These are phyloP conservation scores for Coelastrella sp. DNA, from an alignment of 139 green algal species.

Conservation along the genomic window DNA sequence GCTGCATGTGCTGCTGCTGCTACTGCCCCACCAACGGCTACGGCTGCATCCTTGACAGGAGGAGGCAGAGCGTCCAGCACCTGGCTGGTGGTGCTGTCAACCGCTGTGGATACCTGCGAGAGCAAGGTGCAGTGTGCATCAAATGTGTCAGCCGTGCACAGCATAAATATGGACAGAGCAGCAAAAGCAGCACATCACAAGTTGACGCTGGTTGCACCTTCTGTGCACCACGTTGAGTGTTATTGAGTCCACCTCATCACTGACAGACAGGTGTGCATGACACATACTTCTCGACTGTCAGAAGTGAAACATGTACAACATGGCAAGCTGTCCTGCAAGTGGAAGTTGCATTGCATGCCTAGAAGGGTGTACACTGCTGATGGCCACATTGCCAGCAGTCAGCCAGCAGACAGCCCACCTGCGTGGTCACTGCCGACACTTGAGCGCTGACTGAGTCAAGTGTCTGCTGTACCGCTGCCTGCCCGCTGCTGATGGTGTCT, in stretches of 20 bases:
- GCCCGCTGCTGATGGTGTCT: background rate
- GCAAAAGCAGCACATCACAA: too few relatives aligned
- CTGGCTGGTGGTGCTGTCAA: slow-evolving; percentile 33
- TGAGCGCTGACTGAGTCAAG: slow-evolving; percentile 36
- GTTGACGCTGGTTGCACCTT: too few relatives aligned
- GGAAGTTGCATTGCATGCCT: background rate
- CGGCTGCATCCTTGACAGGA: slow-evolving; percentile 3
- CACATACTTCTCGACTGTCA: background rate
- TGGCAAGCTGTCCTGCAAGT: background rate
- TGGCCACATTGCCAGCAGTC: background rate
- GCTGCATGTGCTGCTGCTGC: background rate
- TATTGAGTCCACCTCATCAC: too few relatives aligned
- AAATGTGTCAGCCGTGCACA: background rate
- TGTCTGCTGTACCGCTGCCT: slow-evolving; percentile 9
- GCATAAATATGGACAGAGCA: background rate
- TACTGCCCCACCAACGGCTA: slow-evolving; percentile 34
- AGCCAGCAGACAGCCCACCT: slow-evolving; percentile 24
- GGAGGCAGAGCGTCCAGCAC: slow-evolving; percentile 15
- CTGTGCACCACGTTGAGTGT: too few relatives aligned
- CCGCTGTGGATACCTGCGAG: background rate
- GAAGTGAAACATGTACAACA: background rate
- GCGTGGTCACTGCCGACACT: slow-evolving; percentile 26
- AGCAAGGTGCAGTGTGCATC: background rate
- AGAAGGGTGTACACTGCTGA: background rate
- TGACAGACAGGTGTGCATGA: too few relatives aligned